Conservation (phyloP, 169 alveolate species). For the Cryptosporidium bovis region DNA sequence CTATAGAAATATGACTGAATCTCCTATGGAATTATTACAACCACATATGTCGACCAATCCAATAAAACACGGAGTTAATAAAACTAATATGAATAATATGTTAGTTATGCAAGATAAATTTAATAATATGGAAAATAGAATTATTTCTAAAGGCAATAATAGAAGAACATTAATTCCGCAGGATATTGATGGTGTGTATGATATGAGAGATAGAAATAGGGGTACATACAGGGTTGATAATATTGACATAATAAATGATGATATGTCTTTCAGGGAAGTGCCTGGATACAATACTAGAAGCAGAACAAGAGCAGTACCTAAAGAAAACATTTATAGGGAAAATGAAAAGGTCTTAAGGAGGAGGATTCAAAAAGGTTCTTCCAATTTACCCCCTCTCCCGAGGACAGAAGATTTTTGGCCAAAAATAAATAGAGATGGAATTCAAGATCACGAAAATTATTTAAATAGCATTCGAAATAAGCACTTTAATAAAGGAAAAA, state of each 20-base stretch:
- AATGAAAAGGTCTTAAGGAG: neutral
- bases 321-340: conserved; percentile 3
- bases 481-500: conserved; percentile 8
- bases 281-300: conserved; percentile 21
- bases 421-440: conserved; percentile 34
- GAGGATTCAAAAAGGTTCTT: conserved; percentile 46
- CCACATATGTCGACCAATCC: conserved; percentile 73
- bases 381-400: conserved; percentile 68
- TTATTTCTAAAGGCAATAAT: conserved; percentile 15
- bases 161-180: conserved; percentile 41
- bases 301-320: neutral
- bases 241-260: conserved; percentile 64
- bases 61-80: conserved; percentile 18
- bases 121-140: conserved; percentile 3
- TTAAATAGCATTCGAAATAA: conserved; percentile 35
- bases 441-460: conserved; percentile 59
- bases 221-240: neutral
- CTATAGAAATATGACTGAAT: conserved; percentile 65
- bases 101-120: conserved; percentile 30
- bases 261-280: conserved; percentile 10
- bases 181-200: neutral
- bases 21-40: conserved; percentile 45
- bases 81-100: conserved; percentile 26
- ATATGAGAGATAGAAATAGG: neutral
- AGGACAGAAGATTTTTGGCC: conserved; percentile 74